Base-by-base conservation (phyloP, 441 rosid genomes). In the Erodium trifolium region DNA sequence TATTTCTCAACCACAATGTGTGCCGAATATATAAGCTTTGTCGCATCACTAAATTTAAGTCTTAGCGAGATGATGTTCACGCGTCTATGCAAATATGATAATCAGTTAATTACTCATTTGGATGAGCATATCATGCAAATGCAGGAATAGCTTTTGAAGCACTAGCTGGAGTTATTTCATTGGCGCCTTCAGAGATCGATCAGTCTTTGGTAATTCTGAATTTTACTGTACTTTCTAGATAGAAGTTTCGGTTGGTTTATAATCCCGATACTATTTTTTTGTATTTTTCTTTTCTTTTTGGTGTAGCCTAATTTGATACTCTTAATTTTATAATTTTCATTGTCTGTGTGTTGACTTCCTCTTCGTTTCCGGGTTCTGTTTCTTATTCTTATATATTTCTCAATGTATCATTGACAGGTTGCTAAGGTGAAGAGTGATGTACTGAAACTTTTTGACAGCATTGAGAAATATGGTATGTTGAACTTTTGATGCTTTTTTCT, bases 131-230 rank as follows among this genome's bases (percentile, higher is more conserved):
- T 68, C 60, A 63, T 67, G 51, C 65, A 41, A 53, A 71, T 75
- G 62, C 88, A 92, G 99, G 98, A 75, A 68, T 92, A 77, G 99
- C 98, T 12, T 88, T 90, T 57, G 92, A 94, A 82, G 76, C 96
- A 3, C 91, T 94, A 74, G 93, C 98, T 73, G 95, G 93, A 68
- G 86, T 87, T 71, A 78, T 94, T 76, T 87, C 88, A 37, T 77
- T 94, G 73, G 85, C 97, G 63, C 81, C 97, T 72, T 79, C 88
- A 16, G 96, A 84, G 80, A 79, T 92, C 39, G 88, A 87, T 77
- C 89, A 77, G 60, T 90, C 94, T 53, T 70, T 89, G 97, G 99
- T 94, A 85, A 76, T 76, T 71, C 67, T 70, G 57, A 72, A 65
- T 45, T 31, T 31, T 31, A 31, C 3, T 31, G 34, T 31, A 3